These are phyloP conservation scores for Arabidopsis arenosa DNA, from an alignment of 345 rosid species.

Conservation along the genomic window DNA sequence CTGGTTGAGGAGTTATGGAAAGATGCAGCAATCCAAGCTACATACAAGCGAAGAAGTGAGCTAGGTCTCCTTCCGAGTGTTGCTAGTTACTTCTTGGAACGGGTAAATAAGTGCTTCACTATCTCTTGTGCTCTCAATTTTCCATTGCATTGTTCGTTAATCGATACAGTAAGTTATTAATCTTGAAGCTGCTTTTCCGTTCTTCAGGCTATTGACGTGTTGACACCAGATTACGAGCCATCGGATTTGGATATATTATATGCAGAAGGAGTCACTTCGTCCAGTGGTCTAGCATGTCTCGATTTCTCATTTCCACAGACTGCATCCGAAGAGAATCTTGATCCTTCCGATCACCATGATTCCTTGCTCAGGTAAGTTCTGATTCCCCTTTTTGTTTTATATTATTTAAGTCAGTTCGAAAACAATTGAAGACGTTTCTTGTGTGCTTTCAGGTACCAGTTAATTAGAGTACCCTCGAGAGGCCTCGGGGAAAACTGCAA, in stretches of 20 bases:
- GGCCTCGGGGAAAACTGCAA: constrained; percentile 95
- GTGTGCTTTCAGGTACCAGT: constrained; percentile 70
- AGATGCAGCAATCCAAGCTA: constrained; percentile 81
- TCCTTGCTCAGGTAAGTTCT: constrained; percentile 71
- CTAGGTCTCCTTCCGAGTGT: constrained; percentile 83
- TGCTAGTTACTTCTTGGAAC: constrained; percentile 84
- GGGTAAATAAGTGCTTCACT: constrained; percentile 58
- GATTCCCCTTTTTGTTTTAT: not conserved
- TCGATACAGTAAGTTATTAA: not conserved
- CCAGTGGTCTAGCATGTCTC: constrained; percentile 90
- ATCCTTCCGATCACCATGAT: constrained; percentile 70
- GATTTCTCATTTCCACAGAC: constrained; percentile 87
- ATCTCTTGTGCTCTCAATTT: constrained; percentile 16
- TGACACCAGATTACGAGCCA: constrained; percentile 88
- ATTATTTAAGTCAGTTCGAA: not conserved
- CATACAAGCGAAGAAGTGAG: constrained; percentile 79
- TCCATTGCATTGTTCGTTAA: not conserved
- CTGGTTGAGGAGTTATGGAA: constrained; percentile 90
- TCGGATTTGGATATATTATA: constrained; percentile 89
- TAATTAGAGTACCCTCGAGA: constrained; percentile 81
- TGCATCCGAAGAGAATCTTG: constrained; percentile 58
- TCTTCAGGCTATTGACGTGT: constrained; percentile 74
- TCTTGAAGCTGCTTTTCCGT: constrained; percentile 13
- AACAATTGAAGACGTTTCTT: not conserved
- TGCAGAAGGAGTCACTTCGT: constrained; percentile 95